Conservation (phyloP, 2,329 filamentous ascomycete genomes). For the Camptophora hylomeconis region DNA sequence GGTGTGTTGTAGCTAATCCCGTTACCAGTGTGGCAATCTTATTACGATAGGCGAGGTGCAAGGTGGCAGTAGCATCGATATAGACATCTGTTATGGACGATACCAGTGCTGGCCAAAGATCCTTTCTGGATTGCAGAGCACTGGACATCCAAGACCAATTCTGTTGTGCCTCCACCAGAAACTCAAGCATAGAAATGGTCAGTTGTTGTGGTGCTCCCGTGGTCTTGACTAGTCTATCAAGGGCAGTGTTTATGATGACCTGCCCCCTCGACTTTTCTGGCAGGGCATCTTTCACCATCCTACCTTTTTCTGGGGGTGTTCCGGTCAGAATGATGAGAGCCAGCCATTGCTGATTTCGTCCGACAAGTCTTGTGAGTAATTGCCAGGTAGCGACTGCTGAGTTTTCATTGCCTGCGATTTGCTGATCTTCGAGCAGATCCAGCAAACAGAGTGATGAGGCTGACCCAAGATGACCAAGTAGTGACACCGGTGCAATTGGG, state of each 20-base stretch:
- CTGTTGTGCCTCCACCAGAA: slow-evolving; percentile 78
- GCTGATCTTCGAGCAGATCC: slow-evolving; percentile 63
- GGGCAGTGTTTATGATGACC: too few relatives aligned
- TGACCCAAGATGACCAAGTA: slow-evolving; percentile 79
- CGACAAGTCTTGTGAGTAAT: slow-evolving; percentile 73
- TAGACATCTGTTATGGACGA: slow-evolving; percentile 53
- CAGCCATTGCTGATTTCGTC: slow-evolving; percentile 90
- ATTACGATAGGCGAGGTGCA: slow-evolving; percentile 44
- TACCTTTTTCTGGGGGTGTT: slow-evolving; percentile 66
- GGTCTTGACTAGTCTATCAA: slow-evolving; percentile 35
- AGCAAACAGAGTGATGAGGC: slow-evolving; percentile 76
- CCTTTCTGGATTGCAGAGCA: slow-evolving; percentile 58
- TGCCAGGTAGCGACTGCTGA: slow-evolving; percentile 55
- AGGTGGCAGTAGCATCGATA: slow-evolving; percentile 35
- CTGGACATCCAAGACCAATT: slow-evolving; percentile 93
- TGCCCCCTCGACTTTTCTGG: too few relatives aligned
- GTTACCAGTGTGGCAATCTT: slow-evolving; percentile 69
- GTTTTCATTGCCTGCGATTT: background rate
- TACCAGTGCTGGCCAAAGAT: slow-evolving; percentile 60
- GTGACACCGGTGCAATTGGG: slow-evolving; percentile 53
- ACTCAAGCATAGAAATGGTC: slow-evolving; percentile 66
- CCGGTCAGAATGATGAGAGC: slow-evolving; percentile 86
- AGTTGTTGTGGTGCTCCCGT: slow-evolving; percentile 50
- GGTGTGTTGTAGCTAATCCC: slow-evolving; percentile 79
- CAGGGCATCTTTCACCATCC: too few relatives aligned